These are phyloP conservation scores for Cucurbita pepo DNA, from an alignment of 306 rosid genomes.

Conservation along the genomic window DNA sequence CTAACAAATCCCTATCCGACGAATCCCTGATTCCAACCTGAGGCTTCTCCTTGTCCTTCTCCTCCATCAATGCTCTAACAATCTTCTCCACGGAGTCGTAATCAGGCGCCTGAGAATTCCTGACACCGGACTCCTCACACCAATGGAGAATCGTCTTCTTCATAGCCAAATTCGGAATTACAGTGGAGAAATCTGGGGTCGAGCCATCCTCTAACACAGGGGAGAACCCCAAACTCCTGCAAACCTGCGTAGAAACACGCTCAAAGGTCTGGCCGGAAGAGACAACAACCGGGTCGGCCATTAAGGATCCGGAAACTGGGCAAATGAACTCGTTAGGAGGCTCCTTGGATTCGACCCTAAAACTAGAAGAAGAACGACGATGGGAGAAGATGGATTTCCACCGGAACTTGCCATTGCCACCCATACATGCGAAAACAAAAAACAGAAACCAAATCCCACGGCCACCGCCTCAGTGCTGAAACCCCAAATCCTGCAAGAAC, in stretches of 20 bases:
- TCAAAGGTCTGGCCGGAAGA: constrained; percentile 90
- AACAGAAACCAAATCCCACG: not conserved
- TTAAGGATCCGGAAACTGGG: constrained; percentile 46
- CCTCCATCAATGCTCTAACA: constrained; percentile 17
- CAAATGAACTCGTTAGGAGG: constrained; percentile 67
- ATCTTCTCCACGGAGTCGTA: constrained; percentile 27
- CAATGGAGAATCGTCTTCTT: constrained; percentile 40
- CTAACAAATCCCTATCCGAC: constrained; percentile 54
- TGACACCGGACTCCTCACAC: constrained; percentile 29
- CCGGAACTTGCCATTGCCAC: constrained; percentile 5
- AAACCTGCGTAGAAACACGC: constrained; percentile 52
- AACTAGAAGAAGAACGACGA: not conserved
- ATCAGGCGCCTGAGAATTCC: constrained; percentile 36
- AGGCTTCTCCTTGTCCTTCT: constrained; percentile 19
- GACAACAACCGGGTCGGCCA: constrained; percentile 88
- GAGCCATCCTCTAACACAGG: constrained; percentile 49
- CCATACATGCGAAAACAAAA: not conserved
- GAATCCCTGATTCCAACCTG: constrained; percentile 53
- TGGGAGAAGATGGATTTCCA: constrained; percentile 3
- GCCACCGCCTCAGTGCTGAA: not conserved
- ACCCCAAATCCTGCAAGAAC: not conserved
- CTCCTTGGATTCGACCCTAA: not conserved
- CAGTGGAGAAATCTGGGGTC: constrained; percentile 54
- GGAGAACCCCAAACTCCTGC: constrained; percentile 28
- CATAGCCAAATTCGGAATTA: constrained; percentile 56